phyloP scores from a whole-genome alignment of 306 rosid genomes.

The Adenanthera pavonina region DNA sequence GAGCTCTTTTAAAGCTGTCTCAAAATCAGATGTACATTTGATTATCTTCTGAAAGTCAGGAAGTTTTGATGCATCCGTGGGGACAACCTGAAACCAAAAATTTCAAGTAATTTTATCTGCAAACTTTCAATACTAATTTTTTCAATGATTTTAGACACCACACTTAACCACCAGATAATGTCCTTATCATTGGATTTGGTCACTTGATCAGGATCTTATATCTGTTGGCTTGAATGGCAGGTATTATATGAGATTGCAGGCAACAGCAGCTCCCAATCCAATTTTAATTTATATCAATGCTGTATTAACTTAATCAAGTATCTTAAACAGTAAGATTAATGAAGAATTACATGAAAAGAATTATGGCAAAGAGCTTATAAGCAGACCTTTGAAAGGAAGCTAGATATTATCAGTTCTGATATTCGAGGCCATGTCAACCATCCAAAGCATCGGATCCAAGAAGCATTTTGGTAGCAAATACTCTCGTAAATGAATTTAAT shows the following conservation, averaged over 20 bases:
- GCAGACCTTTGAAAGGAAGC: conserved; percentile 87
- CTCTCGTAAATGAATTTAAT: conserved; percentile 63
- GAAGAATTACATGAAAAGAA: neutral
- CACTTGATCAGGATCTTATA: conserved; percentile 25
- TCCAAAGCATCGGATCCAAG: conserved; percentile 84
- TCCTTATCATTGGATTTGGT: conserved; percentile 14
- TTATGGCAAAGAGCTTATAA: conserved; percentile 13
- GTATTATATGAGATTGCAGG: conserved; percentile 17
- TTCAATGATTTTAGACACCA: conserved; percentile 29
- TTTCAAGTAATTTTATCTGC: conserved; percentile 33
- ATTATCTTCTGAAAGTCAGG: conserved; percentile 83
- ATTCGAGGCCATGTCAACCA: conserved; percentile 92
- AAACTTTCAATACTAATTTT: conserved; percentile 16
- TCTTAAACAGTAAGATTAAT: neutral
- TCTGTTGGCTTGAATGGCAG: conserved; percentile 26
- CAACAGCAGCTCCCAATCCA: conserved; percentile 18
- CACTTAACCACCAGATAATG: conserved; percentile 25
- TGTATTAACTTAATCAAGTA: neutral
- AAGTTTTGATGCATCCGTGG: conserved; percentile 94
- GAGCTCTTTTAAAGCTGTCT: conserved; percentile 68
- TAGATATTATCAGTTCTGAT: conserved; percentile 85
- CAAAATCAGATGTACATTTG: conserved; percentile 72
- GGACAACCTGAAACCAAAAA: conserved; percentile 82
- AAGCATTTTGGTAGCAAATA: conserved; percentile 68
- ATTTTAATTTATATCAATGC: conserved; percentile 38